These are phyloP conservation scores for Mycena capillaripes DNA, from an alignment of 768 basidiomycete species.

Conservation along the genomic window DNA sequence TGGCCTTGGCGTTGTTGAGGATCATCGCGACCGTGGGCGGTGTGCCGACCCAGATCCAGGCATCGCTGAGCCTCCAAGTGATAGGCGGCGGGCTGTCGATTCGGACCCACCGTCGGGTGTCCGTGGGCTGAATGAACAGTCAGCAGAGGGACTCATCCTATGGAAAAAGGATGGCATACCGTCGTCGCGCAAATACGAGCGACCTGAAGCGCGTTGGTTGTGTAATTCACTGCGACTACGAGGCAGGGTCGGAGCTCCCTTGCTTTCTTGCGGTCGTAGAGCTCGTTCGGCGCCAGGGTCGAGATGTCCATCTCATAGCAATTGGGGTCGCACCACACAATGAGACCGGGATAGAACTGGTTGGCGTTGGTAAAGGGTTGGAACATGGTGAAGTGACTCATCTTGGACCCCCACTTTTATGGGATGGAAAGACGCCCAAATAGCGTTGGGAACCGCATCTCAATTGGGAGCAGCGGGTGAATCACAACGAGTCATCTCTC, in stretches of 20 bases:
- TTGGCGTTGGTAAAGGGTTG: slow-evolving; percentile 1
- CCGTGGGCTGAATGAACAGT: slow-evolving; percentile 6
- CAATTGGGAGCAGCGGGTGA: neutral
- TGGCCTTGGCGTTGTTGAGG: slow-evolving; percentile 23
- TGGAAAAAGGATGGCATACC: neutral
- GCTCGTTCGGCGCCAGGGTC: slow-evolving; percentile 5
- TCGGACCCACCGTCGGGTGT: slow-evolving; percentile 27
- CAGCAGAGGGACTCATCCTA: neutral
- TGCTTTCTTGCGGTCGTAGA: slow-evolving; percentile 18
- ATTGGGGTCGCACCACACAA: slow-evolving; percentile 28
- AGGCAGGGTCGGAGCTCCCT: slow-evolving; percentile 13
- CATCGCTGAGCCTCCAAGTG: slow-evolving; percentile 15
- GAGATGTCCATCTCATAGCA: slow-evolving; percentile 22
- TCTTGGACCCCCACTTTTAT: neutral
- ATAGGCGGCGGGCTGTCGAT: slow-evolving; percentile 7
- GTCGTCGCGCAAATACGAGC: slow-evolving; percentile 19
- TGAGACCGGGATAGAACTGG: slow-evolving; percentile 29
- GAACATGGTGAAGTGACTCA: slow-evolving; percentile 11
- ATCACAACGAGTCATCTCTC: slow-evolving; percentile 5
- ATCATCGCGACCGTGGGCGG: slow-evolving; percentile 28
- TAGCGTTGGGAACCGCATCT: neutral
- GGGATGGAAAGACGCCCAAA: neutral
- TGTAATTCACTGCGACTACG: slow-evolving; percentile 16
- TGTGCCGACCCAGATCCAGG: slow-evolving; percentile 31
- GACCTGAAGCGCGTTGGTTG: neutral